Evolutionary conservation across 345 rosid genomes (phyloP), one percentile per base, ranked within the genome.

Genomic region (Eucalyptus melliodora): DNA sequence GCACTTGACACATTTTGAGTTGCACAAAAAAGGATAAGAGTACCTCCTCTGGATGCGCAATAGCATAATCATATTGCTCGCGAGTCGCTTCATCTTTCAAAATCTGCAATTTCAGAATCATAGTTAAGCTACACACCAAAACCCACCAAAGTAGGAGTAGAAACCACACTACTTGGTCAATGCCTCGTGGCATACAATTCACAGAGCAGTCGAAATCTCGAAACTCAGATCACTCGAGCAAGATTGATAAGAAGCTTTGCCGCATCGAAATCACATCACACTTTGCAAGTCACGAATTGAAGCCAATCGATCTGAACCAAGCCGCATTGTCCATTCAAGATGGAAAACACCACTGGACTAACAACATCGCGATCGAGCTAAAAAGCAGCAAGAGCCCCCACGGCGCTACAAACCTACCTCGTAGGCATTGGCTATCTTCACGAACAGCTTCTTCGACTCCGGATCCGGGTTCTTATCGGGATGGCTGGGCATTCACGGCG

Each of bases 401-500:
- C 44, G 44, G 44, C 44, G 44, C 44, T 42, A 42, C 44, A 45
- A 47, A 90, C 99, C 99, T 98, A 90, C 99, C 99, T 98, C 99
- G 81, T 98, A 98, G 90, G 99, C 99, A 94, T 95, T 98, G 16
- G 99, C 99, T 50, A 98, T 93, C 93, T 98, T 98, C 88, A 96
- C 99, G 89, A 98, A 98, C 31, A 94, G 87, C 93, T 96, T 98
- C 91, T 87, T 95, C 40, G 99, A 98, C 89, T 98, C 99, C 50
- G 99, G 99, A 96, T 98, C 99, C 16, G 99, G 99, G 87, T 96
- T 97, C 91, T 98, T 98, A 92, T 98, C 99, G 31, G 99, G 99
- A 67, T 98, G 99, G 87, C 99, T 97, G 62, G 37, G 16, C 5
- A 86, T 72, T 80, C 16, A 87, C 11, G 45, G 62, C 62, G 62